phyloP scores from a whole-genome alignment of 2,329 filamentous ascomycete species.

The Periglandula ipomoeae region DNA sequence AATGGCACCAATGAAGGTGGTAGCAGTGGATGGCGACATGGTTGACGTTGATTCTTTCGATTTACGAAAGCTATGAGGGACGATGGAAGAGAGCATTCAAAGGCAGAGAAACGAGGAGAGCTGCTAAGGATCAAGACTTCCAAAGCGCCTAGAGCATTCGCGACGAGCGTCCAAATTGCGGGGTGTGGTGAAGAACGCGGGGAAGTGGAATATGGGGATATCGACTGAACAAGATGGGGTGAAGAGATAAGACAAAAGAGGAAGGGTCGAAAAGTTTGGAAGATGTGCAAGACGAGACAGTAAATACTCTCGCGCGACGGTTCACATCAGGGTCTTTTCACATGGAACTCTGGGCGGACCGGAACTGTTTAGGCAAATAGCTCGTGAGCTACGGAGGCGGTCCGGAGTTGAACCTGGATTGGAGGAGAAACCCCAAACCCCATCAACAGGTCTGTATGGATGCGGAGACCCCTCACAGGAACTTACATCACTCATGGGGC shows the following conservation, averaged over 20 bases:
- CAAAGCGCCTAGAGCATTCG: background rate
- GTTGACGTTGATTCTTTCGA: conserved; percentile 9
- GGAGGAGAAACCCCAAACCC: background rate
- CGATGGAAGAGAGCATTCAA: conserved; percentile 17
- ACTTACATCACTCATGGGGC: background rate
- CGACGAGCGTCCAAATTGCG: background rate
- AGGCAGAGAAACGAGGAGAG: background rate
- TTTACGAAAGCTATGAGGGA: conserved; percentile 11
- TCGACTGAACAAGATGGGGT: background rate
- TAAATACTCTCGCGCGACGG: background rate
- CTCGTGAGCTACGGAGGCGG: background rate
- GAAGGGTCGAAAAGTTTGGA: no score
- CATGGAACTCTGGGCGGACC: background rate
- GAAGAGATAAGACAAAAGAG: background rate
- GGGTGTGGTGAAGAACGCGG: conserved; percentile 2
- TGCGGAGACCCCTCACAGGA: conserved; percentile 3
- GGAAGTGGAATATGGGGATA: conserved; percentile 5
- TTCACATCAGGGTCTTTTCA: conserved; percentile 1
- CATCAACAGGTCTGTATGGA: no score
- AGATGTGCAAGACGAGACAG: background rate
- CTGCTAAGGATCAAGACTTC: background rate
- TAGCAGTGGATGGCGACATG: conserved; percentile 23
- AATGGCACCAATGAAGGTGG: conserved; percentile 61
- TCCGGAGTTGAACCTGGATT: conserved; percentile 2
- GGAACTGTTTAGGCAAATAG: background rate